Evolutionary conservation across 345 rosid species (phyloP).

Genomic region (Nephelium lappaceum): DNA sequence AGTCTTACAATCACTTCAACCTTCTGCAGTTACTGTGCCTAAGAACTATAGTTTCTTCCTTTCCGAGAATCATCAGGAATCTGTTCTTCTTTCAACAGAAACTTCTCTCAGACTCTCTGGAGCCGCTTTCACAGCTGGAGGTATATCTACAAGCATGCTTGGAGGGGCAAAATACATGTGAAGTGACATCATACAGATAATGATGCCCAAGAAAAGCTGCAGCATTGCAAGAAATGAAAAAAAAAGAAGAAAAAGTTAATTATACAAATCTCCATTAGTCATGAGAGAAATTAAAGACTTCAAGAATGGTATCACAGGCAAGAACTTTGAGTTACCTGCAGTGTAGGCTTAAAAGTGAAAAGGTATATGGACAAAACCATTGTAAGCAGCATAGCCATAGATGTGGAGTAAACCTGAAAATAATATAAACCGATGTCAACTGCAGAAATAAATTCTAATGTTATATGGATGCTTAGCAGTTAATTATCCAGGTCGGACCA

Average conservation of each 20-base stretch:
- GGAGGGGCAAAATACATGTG: slow-evolving; percentile 95
- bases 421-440: slow-evolving; percentile 1
- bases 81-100: slow-evolving; percentile 54
- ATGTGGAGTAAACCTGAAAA: slow-evolving; percentile 77
- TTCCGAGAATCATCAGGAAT: slow-evolving; percentile 42
- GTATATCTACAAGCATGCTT: slow-evolving; percentile 63
- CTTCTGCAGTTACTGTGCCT: not conserved
- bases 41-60: not conserved
- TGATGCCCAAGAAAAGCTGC: slow-evolving; percentile 95
- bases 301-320: not conserved
- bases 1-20: not conserved
- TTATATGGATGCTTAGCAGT: not conserved
- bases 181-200: slow-evolving; percentile 92
- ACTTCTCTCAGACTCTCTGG: slow-evolving; percentile 65
- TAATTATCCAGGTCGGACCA: not conserved
- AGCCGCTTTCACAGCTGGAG: slow-evolving; percentile 44
- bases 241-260: not conserved
- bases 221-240: slow-evolving; percentile 18
- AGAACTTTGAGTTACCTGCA: slow-evolving; percentile 49
- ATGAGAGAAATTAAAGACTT: not conserved
- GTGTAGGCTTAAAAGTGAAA: slow-evolving; percentile 68
- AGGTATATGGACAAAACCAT: slow-evolving; percentile 74
- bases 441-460: not conserved
- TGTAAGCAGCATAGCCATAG: slow-evolving; percentile 90
- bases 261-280: not conserved